Evolutionary conservation across 805 yeast genomes (phyloP), one percentile per base, ranked within the genome.

Genomic region (Lipomyces yamanashiensis): DNA sequence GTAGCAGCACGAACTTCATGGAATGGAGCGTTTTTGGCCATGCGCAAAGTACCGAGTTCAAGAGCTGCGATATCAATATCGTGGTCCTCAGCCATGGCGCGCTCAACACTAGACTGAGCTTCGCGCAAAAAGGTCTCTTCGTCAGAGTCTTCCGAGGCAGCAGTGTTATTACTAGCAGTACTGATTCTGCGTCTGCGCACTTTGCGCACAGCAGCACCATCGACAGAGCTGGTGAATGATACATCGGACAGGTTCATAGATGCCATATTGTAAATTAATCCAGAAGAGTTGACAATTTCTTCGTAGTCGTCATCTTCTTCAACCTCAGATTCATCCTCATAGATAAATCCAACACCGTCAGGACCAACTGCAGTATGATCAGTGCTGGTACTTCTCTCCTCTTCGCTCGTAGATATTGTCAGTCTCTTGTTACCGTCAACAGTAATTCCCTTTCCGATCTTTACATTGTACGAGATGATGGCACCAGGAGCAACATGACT

Each of bases 21-120:
- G 76, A 95, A 93, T 0, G 95, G 84, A 17, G 92, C 99, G 74
- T 95, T 91, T 95, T 92, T 89, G 72, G 97, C 90, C 99, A 95
- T 93, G 78, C 98, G 84, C 73, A 95, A 81, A 0, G 99, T 95
- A 74, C 93, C 93, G 71, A 95, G 83, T 78, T 95, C 99, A 64
- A 95, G 79, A 67, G 91, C 78, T 0, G 99, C 98, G 13, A 97
- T 92, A 74, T 93, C 98, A 64, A 91, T 81, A 72, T 90, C 96
- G 76, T 95, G 99, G 75, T 91, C 89, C 72, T 92, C 88, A 70
- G 89, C 93, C 76, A 95, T 83, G 0, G 99, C 96, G 73, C 99
- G 84, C 70, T 87, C 90, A 39, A 95, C 89, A 0, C 98, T 91
- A 10, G 96, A 97, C 63, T 88, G 80, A n/a, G 97, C 99, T 80